Conservation (phyloP, 2,329 filamentous ascomycete species). For the Chaetoscypha palmicola region DNA sequence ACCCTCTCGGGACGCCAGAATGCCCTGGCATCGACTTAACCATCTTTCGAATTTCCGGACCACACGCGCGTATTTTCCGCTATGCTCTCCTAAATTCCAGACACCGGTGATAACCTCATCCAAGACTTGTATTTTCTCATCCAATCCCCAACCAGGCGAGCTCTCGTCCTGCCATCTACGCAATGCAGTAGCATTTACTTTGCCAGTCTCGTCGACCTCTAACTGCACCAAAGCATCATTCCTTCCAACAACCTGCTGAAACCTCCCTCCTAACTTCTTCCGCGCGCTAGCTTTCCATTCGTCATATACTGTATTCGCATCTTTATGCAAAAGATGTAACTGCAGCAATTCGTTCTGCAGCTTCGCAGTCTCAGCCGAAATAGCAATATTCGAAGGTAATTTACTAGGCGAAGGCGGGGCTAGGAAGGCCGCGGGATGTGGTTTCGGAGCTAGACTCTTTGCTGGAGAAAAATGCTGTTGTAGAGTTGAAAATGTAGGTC, state of each 20-base stretch:
- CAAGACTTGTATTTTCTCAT: constrained; percentile 51
- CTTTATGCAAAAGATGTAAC: constrained; percentile 56
- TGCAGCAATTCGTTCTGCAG: constrained; percentile 60
- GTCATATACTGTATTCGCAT: constrained; percentile 37
- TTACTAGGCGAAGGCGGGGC: constrained; percentile 56
- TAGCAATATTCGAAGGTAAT: constrained; percentile 51
- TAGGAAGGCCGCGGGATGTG: constrained; percentile 50
- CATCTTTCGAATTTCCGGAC: constrained; percentile 54
- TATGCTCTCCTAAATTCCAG: constrained; percentile 49
- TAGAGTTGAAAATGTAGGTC: constrained; percentile 47
- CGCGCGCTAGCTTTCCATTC: constrained; percentile 53
- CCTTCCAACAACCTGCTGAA: constrained; percentile 31
- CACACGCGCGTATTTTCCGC: constrained; percentile 48
- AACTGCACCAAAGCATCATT: constrained; percentile 36
- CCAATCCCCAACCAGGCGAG: constrained; percentile 35
- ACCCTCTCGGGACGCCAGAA: constrained; percentile 38
- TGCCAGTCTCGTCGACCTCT: constrained; percentile 43
- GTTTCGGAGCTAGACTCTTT: constrained; percentile 54
- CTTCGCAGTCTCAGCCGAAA: constrained; percentile 49
- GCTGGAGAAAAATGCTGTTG: constrained; percentile 63
- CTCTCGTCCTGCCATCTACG: constrained; percentile 39
- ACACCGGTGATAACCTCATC: constrained; percentile 50
- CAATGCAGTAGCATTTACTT: constrained; percentile 44
- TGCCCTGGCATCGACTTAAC: constrained; percentile 42
- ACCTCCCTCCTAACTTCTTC: constrained; percentile 39